Base-by-base conservation (phyloP, 371 early-diverging fungal genomes). In the Rhizopus stolonifer region DNA sequence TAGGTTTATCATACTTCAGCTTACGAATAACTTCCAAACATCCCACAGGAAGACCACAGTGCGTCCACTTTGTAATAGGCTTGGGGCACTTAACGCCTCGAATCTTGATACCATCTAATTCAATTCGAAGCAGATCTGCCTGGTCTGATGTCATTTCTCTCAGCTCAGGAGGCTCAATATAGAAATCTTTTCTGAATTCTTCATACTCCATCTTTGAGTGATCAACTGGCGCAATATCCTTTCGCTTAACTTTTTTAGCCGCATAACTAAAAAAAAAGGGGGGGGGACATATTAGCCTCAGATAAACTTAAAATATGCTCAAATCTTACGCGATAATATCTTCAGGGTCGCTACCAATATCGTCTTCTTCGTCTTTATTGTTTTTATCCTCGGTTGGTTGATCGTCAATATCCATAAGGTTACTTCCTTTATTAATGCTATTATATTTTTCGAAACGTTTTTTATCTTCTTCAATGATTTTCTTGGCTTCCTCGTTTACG, bases 21-120 rank as follows among this genome's bases (percentile, higher is more conserved):
- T 86, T 85, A 23, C 82, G 79, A 58, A 95, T 90, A 6, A 92
- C 85, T 46, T 89, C 86, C 23, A 83, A 61, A 50, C 85, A 84
- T 24, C 82, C 83, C 11, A 80, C 77, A 24, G 85, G 85, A 15
- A 98, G 73, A 7, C 98, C 99, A 72, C 93, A 94, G 54, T 98
- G 95, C 3, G 95, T 88, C 99, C 99, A 99, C 64, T 89, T 90
- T 31, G 85, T 81, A 19, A 95, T 88, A 0, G 99, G 98, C 60
- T 94, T 95, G 0, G 99, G 99, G 49, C 93, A 90, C 40, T 90
- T 77, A 4, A 83, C 81, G 40, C 88, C 88, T 14, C 93, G 85
- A 55, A 99, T 91, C 65, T 94, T 95, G 66, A 99, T 95, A 1
- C 92, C 95, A 46, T 95, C 98, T 40, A 97, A 65, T 53, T 94